Evolutionary conservation across 176 grass and related monocot species (phyloP).

Genomic region (Thinopyrum elongatum): DNA sequence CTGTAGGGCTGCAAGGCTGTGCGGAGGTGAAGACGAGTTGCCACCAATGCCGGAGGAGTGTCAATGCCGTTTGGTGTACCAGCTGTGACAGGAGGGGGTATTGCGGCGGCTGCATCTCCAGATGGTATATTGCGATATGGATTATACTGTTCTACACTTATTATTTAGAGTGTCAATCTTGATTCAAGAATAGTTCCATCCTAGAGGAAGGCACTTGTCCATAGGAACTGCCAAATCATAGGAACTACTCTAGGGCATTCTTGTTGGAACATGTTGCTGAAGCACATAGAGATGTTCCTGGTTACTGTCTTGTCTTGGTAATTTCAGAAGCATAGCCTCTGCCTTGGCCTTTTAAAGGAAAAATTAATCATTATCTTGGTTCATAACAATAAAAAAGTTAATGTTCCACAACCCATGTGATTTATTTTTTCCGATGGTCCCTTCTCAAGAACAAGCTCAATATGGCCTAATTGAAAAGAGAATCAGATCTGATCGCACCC

Average conservation of each 20-base stretch:
- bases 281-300: conserved; percentile 3
- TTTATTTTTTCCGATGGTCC: background rate
- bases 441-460: background rate
- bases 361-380: background rate
- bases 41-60: conserved; percentile 76
- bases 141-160: background rate
- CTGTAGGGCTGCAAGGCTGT: background rate
- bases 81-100: conserved; percentile 84
- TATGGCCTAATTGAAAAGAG: background rate
- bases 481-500: background rate
- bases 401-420: background rate
- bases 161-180: background rate
- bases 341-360: conserved; percentile 4
- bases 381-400: conserved; percentile 2
- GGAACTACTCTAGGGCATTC: conserved; percentile 1
- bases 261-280: background rate
- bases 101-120: conserved; percentile 62
- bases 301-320: background rate
- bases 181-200: background rate
- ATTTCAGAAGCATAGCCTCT: conserved; percentile 5
- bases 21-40: conserved; percentile 30
- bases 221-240: background rate
- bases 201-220: background rate
- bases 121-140: conserved; percentile 47
- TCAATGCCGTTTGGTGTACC: conserved; percentile 51